These are phyloP conservation scores for Pseudogymnoascus sp. DNA, from an alignment of 2,329 filamentous ascomycete genomes.

Conservation along the genomic window DNA sequence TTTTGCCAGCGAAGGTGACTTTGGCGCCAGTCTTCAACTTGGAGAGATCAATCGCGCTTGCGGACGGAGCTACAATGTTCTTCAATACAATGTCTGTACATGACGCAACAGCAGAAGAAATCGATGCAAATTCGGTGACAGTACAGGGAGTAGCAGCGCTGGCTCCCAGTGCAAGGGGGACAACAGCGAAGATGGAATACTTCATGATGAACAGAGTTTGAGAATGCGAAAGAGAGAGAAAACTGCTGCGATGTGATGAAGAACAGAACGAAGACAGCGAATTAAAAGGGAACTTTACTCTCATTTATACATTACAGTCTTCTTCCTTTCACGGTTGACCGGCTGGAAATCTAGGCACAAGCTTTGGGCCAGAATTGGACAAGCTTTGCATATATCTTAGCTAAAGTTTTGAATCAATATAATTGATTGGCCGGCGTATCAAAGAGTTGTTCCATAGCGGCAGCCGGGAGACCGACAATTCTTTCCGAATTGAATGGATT, in stretches of 20 bases:
- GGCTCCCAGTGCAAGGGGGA: background rate
- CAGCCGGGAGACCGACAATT: background rate
- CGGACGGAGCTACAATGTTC: conserved; percentile 50
- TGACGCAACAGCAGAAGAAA: conserved; percentile 42
- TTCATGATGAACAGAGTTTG: background rate
- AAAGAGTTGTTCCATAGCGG: background rate
- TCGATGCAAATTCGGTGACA: conserved; percentile 46
- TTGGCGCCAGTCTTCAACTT: conserved; percentile 44
- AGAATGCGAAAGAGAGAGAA: background rate
- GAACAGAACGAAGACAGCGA: background rate
- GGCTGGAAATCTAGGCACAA: background rate
- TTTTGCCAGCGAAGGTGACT: conserved; percentile 58
- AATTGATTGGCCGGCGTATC: background rate
- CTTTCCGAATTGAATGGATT: background rate
- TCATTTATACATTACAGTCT: background rate
- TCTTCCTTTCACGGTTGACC: background rate
- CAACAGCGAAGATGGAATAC: background rate
- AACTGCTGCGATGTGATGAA: background rate
- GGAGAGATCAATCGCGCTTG: conserved; percentile 53
- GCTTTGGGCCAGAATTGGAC: background rate
- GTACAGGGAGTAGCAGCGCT: conserved; percentile 41
- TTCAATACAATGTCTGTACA: conserved; percentile 51
- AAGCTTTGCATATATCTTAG: conserved; percentile 5
- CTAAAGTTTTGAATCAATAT: background rate
- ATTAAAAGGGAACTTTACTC: background rate